Evolutionary conservation across 768 basidiomycete species (phyloP), one percentile per base, ranked within the genome.

Genomic region (Lyophyllum decastes): DNA sequence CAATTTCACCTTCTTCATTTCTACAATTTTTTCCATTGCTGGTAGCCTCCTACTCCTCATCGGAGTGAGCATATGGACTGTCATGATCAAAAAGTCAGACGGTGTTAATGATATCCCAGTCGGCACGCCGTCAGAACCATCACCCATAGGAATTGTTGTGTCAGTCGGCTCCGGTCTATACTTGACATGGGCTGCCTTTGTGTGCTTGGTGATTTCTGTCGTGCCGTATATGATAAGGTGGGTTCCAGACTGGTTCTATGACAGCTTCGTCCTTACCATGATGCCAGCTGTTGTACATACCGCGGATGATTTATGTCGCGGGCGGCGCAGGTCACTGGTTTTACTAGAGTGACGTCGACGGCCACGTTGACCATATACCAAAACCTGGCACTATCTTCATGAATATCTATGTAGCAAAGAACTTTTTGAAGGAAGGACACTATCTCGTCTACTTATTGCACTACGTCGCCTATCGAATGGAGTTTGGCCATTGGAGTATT

Each of bases 221-320:
- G 68, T 89, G 41, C 92, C 92, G 14, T 93, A 92, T 67, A 81
- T 90, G 78, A 79, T 91, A 64, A 91, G 85, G 90, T 90, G 60
- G 45, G 85, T 26, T 54, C 7, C 69, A 10, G 9, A 26, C 17
- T n/a, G 14, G 21, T n/a, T 48, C 51, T 24, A 34, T 7, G 14
- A n/a, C 25, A 41, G 41, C 38, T 26, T 55, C 41, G 7, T 38
- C 24, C n/a, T 49, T n/a, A 61, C 21, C n/a, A 54, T 24, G 2
- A 30, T 34, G 30, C 11, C 1, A 92, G 90, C 63, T 92, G 89
- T 66, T 92, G 89, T 73, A 92, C 91, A 53, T 92, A 79, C 74
- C 85, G 89, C 61, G 87, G 89, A 73, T 89, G 66, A 76, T n/a
- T 22, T 19, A 38, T 55, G n/a, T 30, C 33, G 16, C 49, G 26